Evolutionary conservation across 140 eudicot species (phyloP), one percentile per base, ranked within the genome.

Genomic region (Erigeron philadelphicus): DNA sequence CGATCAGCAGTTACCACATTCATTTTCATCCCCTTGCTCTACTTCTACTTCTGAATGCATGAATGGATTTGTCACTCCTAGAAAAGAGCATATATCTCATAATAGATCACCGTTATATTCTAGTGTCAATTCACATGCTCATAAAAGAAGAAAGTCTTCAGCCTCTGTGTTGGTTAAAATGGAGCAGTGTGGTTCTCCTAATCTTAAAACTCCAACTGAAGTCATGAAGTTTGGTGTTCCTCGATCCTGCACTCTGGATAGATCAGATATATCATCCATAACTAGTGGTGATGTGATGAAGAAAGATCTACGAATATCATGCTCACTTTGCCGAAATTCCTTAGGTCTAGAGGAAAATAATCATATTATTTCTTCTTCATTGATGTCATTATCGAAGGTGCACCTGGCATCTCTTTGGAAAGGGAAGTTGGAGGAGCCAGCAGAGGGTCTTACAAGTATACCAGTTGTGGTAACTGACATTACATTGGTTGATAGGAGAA

Each of bases 301-400:
- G 59, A 75, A 84, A 52, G 72, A 70, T 23, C 55, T 85, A 52
- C 81, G 61, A 70, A 73, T 90, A 45, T 81, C 71, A 63, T 90
- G 97, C 67, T 81, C 80, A 25, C 64, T 68, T 45, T 90, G 95
- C 74, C 76, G 45, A 78, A 74, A 47, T 56, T 85, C 90, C 2
- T 71, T 90, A 81, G 97, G 97, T 50, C 90, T 87, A 61, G 79
- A 85, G 43, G 85, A 80, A 72, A 85, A 82, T 62, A 63, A 80
- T 63, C 76, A 74, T 38, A 62, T 59, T 15, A 84, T 85, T 64
- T 44, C 72, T 7, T 87, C 90, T 61, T 81, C 88, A 11, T 18
- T 48, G 46, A 76, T 78, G 60, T 82, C 87, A 11, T 81, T 78
- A 35, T 79, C 88, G n/a, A 85, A 87, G 76, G 63, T 62, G 53